These are phyloP conservation scores for Voacanga thouarsii DNA, from an alignment of 257 asterid species.

Conservation along the genomic window DNA sequence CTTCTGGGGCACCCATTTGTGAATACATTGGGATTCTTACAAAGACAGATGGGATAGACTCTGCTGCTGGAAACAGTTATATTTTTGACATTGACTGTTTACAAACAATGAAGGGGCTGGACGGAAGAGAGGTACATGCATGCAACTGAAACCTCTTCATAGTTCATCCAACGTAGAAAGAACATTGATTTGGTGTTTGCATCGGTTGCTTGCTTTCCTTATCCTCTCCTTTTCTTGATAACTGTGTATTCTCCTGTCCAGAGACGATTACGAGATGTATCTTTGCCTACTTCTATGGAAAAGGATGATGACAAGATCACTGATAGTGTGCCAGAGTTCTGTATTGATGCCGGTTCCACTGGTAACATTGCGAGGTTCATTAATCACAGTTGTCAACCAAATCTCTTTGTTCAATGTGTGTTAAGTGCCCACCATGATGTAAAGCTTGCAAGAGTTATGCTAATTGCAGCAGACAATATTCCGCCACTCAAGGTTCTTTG, in stretches of 20 bases:
- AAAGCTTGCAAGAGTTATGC: slow-evolving; percentile 59
- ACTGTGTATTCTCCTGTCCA: slow-evolving; percentile 19
- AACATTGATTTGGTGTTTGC: not conserved
- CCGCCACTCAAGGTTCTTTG: slow-evolving; percentile 71
- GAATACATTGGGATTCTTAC: slow-evolving; percentile 73
- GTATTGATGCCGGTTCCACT: slow-evolving; percentile 71
- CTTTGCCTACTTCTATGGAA: slow-evolving; percentile 48
- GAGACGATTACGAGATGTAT: slow-evolving; percentile 80
- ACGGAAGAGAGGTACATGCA: slow-evolving; percentile 72
- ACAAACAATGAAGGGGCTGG: slow-evolving; percentile 85
- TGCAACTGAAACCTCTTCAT: not conserved
- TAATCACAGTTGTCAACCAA: slow-evolving; percentile 86
- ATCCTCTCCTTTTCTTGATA: slow-evolving; percentile 1
- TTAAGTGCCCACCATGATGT: slow-evolving; percentile 65
- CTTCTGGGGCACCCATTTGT: slow-evolving; percentile 80
- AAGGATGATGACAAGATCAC: slow-evolving; percentile 38
- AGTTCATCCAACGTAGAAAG: not conserved
- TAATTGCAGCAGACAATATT: slow-evolving; percentile 80
- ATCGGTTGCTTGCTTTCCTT: not conserved
- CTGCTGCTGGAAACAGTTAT: slow-evolving; percentile 57
- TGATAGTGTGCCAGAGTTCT: slow-evolving; percentile 61
- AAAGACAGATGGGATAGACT: slow-evolving; percentile 48
- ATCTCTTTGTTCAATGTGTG: slow-evolving; percentile 79
- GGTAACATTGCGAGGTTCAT: slow-evolving; percentile 79
- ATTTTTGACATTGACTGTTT: slow-evolving; percentile 83